A percentile compares a stretch with the other conserved stretches of the same genome.
Conservation (phyloP, 2,329 filamentous ascomycete genomes). For the Pezicula neosporulosa region DNA sequence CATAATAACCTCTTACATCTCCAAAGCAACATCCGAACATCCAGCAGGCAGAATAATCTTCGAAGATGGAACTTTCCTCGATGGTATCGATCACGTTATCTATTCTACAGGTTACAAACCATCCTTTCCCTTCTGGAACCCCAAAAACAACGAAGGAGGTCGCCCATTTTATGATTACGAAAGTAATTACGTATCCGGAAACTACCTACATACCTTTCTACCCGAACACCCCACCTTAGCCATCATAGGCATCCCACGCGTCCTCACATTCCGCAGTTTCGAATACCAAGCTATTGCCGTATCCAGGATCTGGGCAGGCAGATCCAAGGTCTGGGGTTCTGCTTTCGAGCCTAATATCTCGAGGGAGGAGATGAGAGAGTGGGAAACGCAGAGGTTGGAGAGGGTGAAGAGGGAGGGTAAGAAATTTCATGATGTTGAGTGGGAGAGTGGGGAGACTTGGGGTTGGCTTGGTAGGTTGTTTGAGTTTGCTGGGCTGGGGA, state of each 20-base stretch:
- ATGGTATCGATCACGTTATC: slow-evolving; percentile 68
- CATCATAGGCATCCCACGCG: slow-evolving; percentile 48
- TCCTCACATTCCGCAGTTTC: slow-evolving; percentile 49
- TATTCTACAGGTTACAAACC: slow-evolving; percentile 90
- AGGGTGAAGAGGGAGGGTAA: slow-evolving; percentile 26
- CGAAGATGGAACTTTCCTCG: slow-evolving; percentile 58
- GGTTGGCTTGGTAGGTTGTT: slow-evolving; percentile 44
- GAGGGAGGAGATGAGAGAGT: slow-evolving; percentile 32
- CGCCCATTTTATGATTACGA: slow-evolving; percentile 45
- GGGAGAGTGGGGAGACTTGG: slow-evolving; percentile 48
- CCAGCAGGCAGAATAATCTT: slow-evolving; percentile 48
- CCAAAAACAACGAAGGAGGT: slow-evolving; percentile 38
- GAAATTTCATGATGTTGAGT: slow-evolving; percentile 50
- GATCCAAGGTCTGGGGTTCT: slow-evolving; percentile 29
- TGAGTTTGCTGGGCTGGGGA: slow-evolving; percentile 44
- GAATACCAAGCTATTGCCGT: slow-evolving; percentile 54
- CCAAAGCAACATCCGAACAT: slow-evolving; percentile 26
- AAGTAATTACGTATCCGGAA: slow-evolving; percentile 37
- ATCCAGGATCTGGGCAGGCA: slow-evolving; percentile 42
- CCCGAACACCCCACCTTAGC: slow-evolving; percentile 43
- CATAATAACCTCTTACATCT: slow-evolving; percentile 40
- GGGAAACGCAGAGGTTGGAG: slow-evolving; percentile 40
- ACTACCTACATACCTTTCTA: slow-evolving; percentile 52
- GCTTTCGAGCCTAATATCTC: slow-evolving; percentile 23
- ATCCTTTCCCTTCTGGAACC: slow-evolving; percentile 68